Evolutionary conservation across 2,329 filamentous ascomycete species (phyloP).

Genomic region (Fusarium avenaceum): DNA sequence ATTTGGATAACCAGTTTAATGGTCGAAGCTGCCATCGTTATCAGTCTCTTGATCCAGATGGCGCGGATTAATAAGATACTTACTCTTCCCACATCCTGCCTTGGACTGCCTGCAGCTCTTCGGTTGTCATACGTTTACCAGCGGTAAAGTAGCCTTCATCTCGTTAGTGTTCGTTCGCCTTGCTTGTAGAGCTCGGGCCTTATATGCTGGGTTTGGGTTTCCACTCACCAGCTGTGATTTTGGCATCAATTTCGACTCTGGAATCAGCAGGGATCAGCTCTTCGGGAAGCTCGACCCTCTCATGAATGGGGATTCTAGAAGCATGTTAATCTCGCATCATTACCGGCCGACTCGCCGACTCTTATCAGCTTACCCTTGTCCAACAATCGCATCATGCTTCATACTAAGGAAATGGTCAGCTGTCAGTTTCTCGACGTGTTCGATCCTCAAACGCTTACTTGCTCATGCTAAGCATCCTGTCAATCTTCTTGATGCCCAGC

Average conservation of each 20-base stretch:
- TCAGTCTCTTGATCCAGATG: constrained; percentile 40
- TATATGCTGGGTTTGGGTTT: background rate
- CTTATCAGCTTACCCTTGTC: constrained; percentile 73
- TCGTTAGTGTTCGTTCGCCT: constrained; percentile 41
- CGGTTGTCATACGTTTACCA: constrained; percentile 88
- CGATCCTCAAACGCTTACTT: constrained; percentile 71
- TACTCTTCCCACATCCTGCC: constrained; percentile 92
- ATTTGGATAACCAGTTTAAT: constrained; percentile 48
- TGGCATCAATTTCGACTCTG: constrained; percentile 98
- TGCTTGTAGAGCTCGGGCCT: constrained; percentile 10
- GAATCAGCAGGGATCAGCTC: constrained; percentile 95
- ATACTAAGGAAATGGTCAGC: constrained; percentile 68
- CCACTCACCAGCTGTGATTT: constrained; percentile 88
- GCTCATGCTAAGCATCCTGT: constrained; percentile 98
- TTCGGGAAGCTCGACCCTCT: constrained; percentile 91
- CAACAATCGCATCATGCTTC: constrained; percentile 91
- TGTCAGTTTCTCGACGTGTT: constrained; percentile 27
- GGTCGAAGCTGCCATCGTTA: constrained; percentile 56
- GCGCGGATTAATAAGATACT: constrained; percentile 36
- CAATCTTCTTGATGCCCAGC: constrained; percentile 98
- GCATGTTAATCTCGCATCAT: constrained; percentile 30
- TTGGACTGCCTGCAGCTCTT: constrained; percentile 87
- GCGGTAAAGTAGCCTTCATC: constrained; percentile 80
- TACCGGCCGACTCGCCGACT: constrained; percentile 9
- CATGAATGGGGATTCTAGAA: constrained; percentile 81